A percentile compares a stretch with the other conserved stretches of the same genome.
phyloP scores from a whole-genome alignment of 192 early-diverging fungal genomes.

The Coemansia sp. region DNA sequence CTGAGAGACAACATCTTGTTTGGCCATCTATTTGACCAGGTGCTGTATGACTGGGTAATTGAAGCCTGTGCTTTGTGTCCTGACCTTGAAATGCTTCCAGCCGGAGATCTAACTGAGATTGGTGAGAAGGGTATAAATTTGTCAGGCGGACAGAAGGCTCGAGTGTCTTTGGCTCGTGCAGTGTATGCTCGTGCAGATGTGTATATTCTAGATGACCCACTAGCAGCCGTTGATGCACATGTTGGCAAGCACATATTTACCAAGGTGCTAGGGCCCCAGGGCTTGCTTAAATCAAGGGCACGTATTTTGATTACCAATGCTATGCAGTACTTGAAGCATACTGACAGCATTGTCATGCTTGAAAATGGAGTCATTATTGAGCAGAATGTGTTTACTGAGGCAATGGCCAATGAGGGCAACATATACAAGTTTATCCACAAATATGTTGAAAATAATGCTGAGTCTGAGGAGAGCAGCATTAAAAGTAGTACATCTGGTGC shows the following conservation, averaged over 20 bases:
- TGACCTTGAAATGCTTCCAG: slow-evolving; percentile 56
- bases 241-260: slow-evolving; percentile 59
- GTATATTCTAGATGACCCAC: slow-evolving; percentile 68
- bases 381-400: not conserved
- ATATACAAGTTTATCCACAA: slow-evolving; percentile 3
- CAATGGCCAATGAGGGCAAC: not conserved
- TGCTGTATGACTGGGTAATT: slow-evolving; percentile 54
- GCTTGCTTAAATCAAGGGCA: slow-evolving; percentile 44
- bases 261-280: slow-evolving; percentile 49
- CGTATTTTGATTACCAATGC: slow-evolving; percentile 59
- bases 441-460: not conserved
- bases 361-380: slow-evolving; percentile 4
- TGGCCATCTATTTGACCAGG: slow-evolving; percentile 54
- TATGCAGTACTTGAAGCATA: slow-evolving; percentile 47
- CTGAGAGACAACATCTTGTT: slow-evolving; percentile 67
- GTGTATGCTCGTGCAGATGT: slow-evolving; percentile 62
- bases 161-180: slow-evolving; percentile 39
- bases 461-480: not conserved
- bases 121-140: slow-evolving; percentile 20
- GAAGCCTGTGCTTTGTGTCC: slow-evolving; percentile 54
- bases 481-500: not conserved
- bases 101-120: slow-evolving; percentile 42
- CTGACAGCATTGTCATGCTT: slow-evolving; percentile 51
- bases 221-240: slow-evolving; percentile 64
- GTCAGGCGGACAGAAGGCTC: slow-evolving; percentile 16